Evolutionary conservation across 2,329 filamentous ascomycete species (phyloP).

Genomic region (Stagonosporopsis chrysanthemi): DNA sequence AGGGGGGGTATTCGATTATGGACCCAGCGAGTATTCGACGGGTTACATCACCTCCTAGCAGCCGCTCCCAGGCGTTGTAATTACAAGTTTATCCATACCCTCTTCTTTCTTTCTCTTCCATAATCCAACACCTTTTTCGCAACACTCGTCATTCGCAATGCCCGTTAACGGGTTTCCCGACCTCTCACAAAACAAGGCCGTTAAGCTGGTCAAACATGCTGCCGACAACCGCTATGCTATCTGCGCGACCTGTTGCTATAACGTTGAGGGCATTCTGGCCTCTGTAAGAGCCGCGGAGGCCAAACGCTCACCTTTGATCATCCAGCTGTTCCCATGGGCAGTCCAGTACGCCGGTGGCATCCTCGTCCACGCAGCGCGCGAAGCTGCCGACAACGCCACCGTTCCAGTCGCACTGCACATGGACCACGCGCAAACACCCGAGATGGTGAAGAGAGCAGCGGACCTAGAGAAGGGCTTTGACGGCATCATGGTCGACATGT

Average conservation of each 20-base stretch:
- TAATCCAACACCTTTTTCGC: background rate
- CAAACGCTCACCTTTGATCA: conserved; percentile 71
- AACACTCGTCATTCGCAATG: conserved; percentile 56
- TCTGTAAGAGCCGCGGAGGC: conserved; percentile 73
- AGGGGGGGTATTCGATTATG: conserved; percentile 5
- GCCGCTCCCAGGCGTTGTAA: conserved; percentile 58
- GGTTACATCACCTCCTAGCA: conserved; percentile 43
- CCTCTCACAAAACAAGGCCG: conserved; percentile 54
- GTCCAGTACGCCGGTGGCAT: conserved; percentile 67
- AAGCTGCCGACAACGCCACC: conserved; percentile 48
- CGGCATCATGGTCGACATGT: conserved; percentile 70
- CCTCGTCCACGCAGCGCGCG: conserved; percentile 55
- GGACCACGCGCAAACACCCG: conserved; percentile 71
- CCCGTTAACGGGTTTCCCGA: conserved; percentile 49
- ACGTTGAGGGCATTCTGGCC: conserved; percentile 74
- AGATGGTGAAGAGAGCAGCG: conserved; percentile 67
- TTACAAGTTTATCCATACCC: conserved; percentile 10
- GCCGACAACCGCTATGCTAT: conserved; percentile 64
- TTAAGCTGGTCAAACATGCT: conserved; percentile 64
- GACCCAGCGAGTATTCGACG: background rate
- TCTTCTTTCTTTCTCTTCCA: conserved; percentile 1
- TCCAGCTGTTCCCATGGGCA: conserved; percentile 78
- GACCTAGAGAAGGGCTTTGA: conserved; percentile 51
- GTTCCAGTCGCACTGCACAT: conserved; percentile 71
- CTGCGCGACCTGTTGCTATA: conserved; percentile 70